A percentile compares a stretch with the other conserved stretches of the same genome.
Conservation (phyloP, 2,329 filamentous ascomycete genomes). For the Plectosphaerella cucumerina region DNA sequence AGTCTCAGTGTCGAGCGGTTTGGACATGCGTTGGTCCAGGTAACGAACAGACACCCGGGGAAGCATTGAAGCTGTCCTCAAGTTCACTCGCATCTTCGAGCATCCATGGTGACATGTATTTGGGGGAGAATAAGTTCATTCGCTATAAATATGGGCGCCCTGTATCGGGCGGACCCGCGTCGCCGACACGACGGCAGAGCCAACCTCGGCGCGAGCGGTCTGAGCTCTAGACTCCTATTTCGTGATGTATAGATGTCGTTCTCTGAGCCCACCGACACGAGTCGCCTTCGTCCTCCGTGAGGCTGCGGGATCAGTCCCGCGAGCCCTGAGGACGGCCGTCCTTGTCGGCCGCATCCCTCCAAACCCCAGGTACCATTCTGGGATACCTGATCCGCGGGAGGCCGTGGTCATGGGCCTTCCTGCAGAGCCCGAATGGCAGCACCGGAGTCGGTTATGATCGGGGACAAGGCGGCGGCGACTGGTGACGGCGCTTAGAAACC, state of each 20-base stretch:
- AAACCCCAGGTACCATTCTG: background rate
- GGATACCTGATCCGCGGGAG: background rate
- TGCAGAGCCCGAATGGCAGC: conserved; percentile 10
- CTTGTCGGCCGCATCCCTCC: too few relatives aligned
- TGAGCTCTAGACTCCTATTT: background rate
- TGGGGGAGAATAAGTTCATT: background rate
- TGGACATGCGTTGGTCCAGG: background rate
- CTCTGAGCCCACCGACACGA: background rate
- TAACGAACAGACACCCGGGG: background rate
- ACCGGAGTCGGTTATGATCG: conserved; percentile 1
- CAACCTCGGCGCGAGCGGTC: background rate
- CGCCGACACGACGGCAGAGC: background rate
- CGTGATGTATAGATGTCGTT: background rate
- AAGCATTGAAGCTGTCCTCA: background rate
- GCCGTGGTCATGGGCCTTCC: background rate
- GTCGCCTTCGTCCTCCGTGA: background rate
- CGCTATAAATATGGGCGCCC: background rate
- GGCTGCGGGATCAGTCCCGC: background rate
- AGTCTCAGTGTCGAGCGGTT: background rate
- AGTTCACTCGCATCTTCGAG: background rate
- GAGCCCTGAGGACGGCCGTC: too few relatives aligned
- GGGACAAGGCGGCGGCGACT: conserved; percentile 31
- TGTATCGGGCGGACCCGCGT: background rate
- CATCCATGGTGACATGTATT: too few relatives aligned
- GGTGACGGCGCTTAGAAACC: conserved; percentile 37